phyloP scores from a whole-genome alignment of 352 stramenopile species.

The Thraustotheca clavata region DNA sequence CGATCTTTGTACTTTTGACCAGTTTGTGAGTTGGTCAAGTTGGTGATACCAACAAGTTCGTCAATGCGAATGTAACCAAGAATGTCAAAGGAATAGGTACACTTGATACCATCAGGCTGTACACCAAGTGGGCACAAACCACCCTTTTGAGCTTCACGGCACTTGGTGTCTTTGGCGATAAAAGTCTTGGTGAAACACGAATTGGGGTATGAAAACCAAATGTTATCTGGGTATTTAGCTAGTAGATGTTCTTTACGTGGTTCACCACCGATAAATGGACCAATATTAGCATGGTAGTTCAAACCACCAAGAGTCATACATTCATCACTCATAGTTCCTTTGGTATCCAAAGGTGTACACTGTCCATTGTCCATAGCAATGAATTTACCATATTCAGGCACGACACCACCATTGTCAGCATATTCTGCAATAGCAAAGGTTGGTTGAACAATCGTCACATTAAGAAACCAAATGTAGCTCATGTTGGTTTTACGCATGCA shows the following conservation, averaged over 20 bases:
- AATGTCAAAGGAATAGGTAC: conserved; percentile 29
- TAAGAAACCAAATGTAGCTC: conserved; percentile 18
- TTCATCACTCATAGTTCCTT: conserved; percentile 19
- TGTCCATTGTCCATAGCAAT: conserved; percentile 15
- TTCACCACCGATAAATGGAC: conserved; percentile 26
- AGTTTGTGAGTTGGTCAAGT: conserved; percentile 21
- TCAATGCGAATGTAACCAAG: conserved; percentile 30
- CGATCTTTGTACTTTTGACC: conserved; percentile 23
- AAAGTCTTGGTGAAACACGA: conserved; percentile 3
- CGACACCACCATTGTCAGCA: conserved; percentile 26
- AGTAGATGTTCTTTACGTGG: conserved; percentile 23
- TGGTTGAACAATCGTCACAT: conserved; percentile 4
- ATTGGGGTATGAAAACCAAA: conserved; percentile 20
- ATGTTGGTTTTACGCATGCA: conserved; percentile 23
- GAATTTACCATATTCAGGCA: conserved; percentile 9
- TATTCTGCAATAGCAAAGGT: conserved; percentile 15
- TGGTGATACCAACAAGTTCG: conserved; percentile 33
- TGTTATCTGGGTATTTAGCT: conserved; percentile 36
- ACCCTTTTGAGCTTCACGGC: neutral
- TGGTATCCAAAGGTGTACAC: conserved; percentile 24
- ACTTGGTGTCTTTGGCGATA: neutral
- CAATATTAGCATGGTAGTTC: conserved; percentile 30
- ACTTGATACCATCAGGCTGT: conserved; percentile 28
- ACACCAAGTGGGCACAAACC: conserved; percentile 25
- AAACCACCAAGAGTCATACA: conserved; percentile 24